Base-by-base conservation (phyloP, 1,284 basidiomycete species). In the Malassezia yamatoensis region DNA sequence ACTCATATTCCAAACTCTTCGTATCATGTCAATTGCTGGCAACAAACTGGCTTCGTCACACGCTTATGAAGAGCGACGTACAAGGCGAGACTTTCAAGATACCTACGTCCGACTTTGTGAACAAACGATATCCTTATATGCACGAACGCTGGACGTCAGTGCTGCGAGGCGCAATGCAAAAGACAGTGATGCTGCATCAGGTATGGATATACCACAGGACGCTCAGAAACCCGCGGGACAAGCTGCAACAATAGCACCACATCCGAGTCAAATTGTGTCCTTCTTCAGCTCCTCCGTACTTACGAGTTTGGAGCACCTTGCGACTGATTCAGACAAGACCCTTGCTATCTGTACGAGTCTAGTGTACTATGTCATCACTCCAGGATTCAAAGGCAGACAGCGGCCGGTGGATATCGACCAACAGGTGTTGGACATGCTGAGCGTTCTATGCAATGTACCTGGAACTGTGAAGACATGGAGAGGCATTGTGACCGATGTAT, bases 61-160 rank as follows among this genome's bases (percentile, higher is more conserved):
- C 3, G 87, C 88, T 0, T 80, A 93, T 72, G 93, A 96, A 58
- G 93, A 98, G 75, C 81, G 84, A 16, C 81, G 87, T 18, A 78
- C 90, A 52, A 82, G 87, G n/a, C 86, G 89, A 66, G 93, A 98
- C 59, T 78, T 96, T 15, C 90, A 93, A 81, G 93, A 98, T 58
- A 84, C 82, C 0, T 91, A 87, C 67, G 81, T 83, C 39, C 91
- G 88, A 74, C 80, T 96, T 0, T 79, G 90, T 9, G 94, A 99
- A 65, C 79, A 83, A 2, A 86, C 85, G 49, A 81, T 90, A 6
- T 77, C 81, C 2, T 81, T 88, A 55, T 82, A 87, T 3, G 84
- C 85, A 1, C 81, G 85, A 20, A 82, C 85, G 1, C 81, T 82
- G 20, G 90, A 91, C 60, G 81, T 83, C 57, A 81, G 46, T 13